Evolutionary conservation across 2,329 filamentous ascomycete genomes (phyloP), one percentile per base, ranked within the genome.

Genomic region (Fusarium vanettenii): DNA sequence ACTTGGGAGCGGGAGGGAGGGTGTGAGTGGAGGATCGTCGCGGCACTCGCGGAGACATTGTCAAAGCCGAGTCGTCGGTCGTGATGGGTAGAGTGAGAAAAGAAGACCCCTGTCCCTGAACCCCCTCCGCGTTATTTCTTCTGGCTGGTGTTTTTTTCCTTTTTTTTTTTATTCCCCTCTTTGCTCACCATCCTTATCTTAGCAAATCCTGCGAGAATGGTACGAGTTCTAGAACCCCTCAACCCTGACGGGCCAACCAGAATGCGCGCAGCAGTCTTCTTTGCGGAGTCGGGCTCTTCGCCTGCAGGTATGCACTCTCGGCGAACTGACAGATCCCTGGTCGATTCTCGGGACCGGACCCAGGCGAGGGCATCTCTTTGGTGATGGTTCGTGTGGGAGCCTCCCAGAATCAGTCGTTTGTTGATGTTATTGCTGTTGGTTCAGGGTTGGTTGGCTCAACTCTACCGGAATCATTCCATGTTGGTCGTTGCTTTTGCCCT

Each of bases 171-270:
- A 2, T n/a, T 37, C 33, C 48, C 33, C 27, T 25, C 18, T 37
- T 25, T 27, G 8, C 22, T 63, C 22, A 27, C 61, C 55, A 64
- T 64, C 11, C 61, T 45, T 43, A 22, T 55, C 35, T 25, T 13
- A 33, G 62, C 55, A 65, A 48, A 31, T 25, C 27, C 22, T 65
- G 62, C 48, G 27, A 57, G 31, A 35, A 48, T 65, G 62, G 48
- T 65, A 60, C 62, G 62, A 65, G 50, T 59, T 65, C 37, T 45
- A 45, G 52, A 65, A 59, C 33, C 37, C 55, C 31, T 57, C 55
- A 57, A 57, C 55, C 55, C 37, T 31, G 48, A 20, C 27, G 18
- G 25, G 6, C 48, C 48, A 52, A 10, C 27, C 48, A 52, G 27
- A 52, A 31, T 31, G 27, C 48, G 18, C 18, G 16, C 5, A 52